Base-by-base conservation (phyloP, 768 basidiomycete genomes). In the Kwoniella heveanensis region DNA sequence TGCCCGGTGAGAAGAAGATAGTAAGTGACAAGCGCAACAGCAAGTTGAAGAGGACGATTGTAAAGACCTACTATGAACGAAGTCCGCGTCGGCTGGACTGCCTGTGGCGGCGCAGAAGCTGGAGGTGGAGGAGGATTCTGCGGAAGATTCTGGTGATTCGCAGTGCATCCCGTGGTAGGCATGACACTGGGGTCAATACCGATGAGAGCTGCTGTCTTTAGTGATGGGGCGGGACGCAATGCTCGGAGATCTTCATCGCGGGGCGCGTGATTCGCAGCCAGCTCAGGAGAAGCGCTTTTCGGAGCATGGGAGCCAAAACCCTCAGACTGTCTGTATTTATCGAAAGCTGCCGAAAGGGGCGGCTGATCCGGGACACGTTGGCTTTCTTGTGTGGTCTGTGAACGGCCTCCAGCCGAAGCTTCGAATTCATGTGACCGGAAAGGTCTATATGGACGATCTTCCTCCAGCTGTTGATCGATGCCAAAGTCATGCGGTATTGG, bases 41-140 rank as follows among this genome's bases (percentile, higher is more conserved):
- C n/a, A n/a, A n/a, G n/a, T n/a, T n/a, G n/a, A n/a, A n/a, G 15
- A 27, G 36, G 48, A 10, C 8, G 44, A 51, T 22, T 13, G n/a
- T n/a, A n/a, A 21, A 47, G 25, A 60, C 77, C 58, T 44, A 79
- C 75, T 8, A 74, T 32, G 59, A 77, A 76, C 1, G 65, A 65
- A 4, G 62, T 36, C 25, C 62, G 44, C 7, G 49, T 22, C 17
- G 50, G 44, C 21, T 26, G 27, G 29, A 32, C 51, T 32, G 10
- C 32, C 17, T 44, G 39, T 17, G 39, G 39, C 3, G 39, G 39
- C 17, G 39, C 39, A 3, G 39, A 44, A 17, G 39, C 39, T 3
- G 39, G 39, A 17, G 39, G 39, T 19, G 39, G 39, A 3, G 39
- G 39, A 44, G 39, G 39, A 10, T n/a, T n/a, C n/a, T n/a, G n/a